phyloP scores from a whole-genome alignment of 805 yeast species.

The Alloascoidea africana region DNA sequence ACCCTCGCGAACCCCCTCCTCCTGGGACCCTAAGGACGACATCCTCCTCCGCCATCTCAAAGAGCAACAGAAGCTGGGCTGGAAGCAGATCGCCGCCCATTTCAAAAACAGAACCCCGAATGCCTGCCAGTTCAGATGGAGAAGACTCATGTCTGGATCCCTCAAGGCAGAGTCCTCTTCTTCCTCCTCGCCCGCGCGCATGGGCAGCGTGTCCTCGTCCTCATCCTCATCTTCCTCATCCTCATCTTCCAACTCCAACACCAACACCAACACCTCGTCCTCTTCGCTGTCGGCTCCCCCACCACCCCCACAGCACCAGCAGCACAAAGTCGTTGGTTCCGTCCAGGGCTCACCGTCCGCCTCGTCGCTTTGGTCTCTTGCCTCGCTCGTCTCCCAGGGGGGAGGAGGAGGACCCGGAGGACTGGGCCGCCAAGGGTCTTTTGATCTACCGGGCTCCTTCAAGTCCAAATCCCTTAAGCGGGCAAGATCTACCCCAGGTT shows the following conservation, averaged over 20 bases:
- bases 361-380: too few species aligned
- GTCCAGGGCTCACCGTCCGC: too few species aligned
- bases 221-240: not conserved
- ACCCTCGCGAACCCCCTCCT: slow-evolving; percentile 25
- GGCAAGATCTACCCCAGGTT: too few species aligned
- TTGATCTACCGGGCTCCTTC: too few species aligned
- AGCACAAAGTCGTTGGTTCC: too few species aligned
- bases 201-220: too few species aligned
- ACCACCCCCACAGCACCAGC: too few species aligned
- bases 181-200: not conserved
- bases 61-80: slow-evolving; percentile 72
- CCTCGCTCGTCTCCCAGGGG: too few species aligned
- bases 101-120: slow-evolving; percentile 74
- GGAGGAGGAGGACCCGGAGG: too few species aligned
- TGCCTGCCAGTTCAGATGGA: slow-evolving; percentile 85
- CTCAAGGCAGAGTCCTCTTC: slow-evolving; percentile 12
- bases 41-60: slow-evolving; percentile 56
- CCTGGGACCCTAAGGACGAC: slow-evolving; percentile 77
- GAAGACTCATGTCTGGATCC: slow-evolving; percentile 40
- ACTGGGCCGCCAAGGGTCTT: too few species aligned
- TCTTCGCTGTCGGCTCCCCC: slow-evolving; percentile 1
- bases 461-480: too few species aligned
- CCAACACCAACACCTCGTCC: not conserved
- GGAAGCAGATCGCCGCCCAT: slow-evolving; percentile 77
- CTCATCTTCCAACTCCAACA: not conserved